These are phyloP conservation scores for Blumeria hordei DNA, from an alignment of 2,329 filamentous ascomycete genomes.

Conservation along the genomic window DNA sequence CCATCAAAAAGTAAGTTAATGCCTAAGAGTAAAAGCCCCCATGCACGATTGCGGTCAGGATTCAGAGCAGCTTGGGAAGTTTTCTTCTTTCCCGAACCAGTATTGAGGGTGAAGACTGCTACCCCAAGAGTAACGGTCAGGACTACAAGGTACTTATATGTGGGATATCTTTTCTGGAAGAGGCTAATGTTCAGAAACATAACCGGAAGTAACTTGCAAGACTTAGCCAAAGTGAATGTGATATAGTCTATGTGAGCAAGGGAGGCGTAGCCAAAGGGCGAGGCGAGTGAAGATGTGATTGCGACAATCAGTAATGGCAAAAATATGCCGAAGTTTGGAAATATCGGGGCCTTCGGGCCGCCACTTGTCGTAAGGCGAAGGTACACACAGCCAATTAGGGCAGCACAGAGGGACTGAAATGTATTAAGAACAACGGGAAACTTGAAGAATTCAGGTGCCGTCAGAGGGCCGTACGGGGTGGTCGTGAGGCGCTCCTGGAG, in stretches of 20 bases:
- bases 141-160: constrained; percentile 93
- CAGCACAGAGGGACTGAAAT: constrained; percentile 76
- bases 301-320: constrained; percentile 63
- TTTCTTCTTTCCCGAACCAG: constrained; percentile 34
- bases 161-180: constrained; percentile 68
- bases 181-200: constrained; percentile 91
- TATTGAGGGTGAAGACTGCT: constrained; percentile 80
- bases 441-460: constrained; percentile 53
- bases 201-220: constrained; percentile 94
- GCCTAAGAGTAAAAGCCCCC: constrained; percentile 60
- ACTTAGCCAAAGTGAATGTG: constrained; percentile 91
- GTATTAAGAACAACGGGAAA: constrained; percentile 94
- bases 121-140: constrained; percentile 77
- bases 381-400: constrained; percentile 60
- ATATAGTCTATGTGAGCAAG: constrained; percentile 93
- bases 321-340: constrained; percentile 54
- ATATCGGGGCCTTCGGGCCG: constrained; percentile 34
- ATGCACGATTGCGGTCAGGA: constrained; percentile 36
- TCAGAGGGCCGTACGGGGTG: constrained; percentile 47
- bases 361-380: constrained; percentile 39
- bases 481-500: constrained; percentile 96
- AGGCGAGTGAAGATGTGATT: constrained; percentile 66
- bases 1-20: constrained; percentile 92
- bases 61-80: constrained; percentile 17
- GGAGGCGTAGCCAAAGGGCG: constrained; percentile 85